phyloP scores from a whole-genome alignment of 768 basidiomycete genomes.

The Collybia sordida region DNA sequence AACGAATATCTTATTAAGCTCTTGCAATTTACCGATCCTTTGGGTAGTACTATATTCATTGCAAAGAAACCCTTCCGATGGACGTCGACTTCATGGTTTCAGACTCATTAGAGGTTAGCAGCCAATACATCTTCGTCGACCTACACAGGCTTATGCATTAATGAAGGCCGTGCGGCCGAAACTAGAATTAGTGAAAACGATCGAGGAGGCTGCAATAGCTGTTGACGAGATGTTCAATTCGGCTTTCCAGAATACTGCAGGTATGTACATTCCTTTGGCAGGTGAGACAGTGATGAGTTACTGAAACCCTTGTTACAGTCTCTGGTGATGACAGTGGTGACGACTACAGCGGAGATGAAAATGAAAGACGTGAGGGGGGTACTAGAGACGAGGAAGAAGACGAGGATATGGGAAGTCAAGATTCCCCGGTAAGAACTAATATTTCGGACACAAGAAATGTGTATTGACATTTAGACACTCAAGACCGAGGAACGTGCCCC shows the following conservation, averaged over 20 bases:
- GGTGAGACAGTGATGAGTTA: background rate
- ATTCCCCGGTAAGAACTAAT: slow-evolving; percentile 49
- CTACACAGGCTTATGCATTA: background rate
- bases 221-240: slow-evolving; percentile 88
- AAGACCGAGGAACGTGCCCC: slow-evolving; percentile 70
- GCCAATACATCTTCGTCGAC: background rate
- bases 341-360: slow-evolving; percentile 69
- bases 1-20: background rate
- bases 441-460: background rate
- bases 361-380: slow-evolving; percentile 47
- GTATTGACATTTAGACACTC: background rate
- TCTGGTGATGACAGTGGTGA: slow-evolving; percentile 51
- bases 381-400: slow-evolving; percentile 62
- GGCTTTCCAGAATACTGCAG: slow-evolving; percentile 60
- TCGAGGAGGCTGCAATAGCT: slow-evolving; percentile 83
- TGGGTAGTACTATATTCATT: slow-evolving; percentile 79
- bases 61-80: slow-evolving; percentile 91
- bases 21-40: slow-evolving; percentile 1
- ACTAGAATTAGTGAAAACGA: slow-evolving; percentile 61
- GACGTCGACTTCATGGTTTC: slow-evolving; percentile 97
- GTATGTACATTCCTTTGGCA: slow-evolving; percentile 14
- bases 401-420: slow-evolving; percentile 52
- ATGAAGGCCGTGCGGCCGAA: slow-evolving; percentile 85
- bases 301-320: slow-evolving; percentile 9
- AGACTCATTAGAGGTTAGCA: slow-evolving; percentile 85